Base-by-base conservation (phyloP, 2,329 filamentous ascomycete genomes). In the Fusarium nygamai region DNA sequence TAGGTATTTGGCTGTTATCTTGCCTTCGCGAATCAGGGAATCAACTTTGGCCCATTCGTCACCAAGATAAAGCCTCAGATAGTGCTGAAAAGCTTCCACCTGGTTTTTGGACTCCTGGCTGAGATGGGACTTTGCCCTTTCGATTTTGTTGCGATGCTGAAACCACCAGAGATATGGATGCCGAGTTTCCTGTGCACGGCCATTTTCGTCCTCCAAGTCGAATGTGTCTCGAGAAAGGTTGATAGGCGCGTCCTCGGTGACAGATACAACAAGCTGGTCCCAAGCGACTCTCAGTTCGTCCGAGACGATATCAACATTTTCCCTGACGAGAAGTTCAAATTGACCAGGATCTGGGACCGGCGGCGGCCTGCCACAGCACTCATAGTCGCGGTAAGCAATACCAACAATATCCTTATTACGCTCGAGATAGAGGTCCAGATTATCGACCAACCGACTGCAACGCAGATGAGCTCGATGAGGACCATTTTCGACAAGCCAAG, bases 241-340 rank as follows among this genome's bases (percentile, higher is more conserved):
- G 4, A 12, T 22, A 3, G 19, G 1, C 12, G 12, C 8, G 12
- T 22, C 44, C 0, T 16, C 5, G 1, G 19, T 29, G 1, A 47
- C 19, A 5, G 19, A 24, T 16, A 22, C 44, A 8, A 22, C 27
- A 10, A 47, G 44, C 3, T 29, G 44, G 6, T 29, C 0, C 27
- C 44, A 47, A 22, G 44, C 44, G 5, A 0, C 27, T 3, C 19
- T 47, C 27, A 47, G 16, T 29, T 47, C 19, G 5, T 47, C 41
- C 0, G 56, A 34, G 10, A 58, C 39, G 0, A 58, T n/a, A 0
- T 33, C 1, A 6, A 58, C 13, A 4, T 1, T 46, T 11, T 58
- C 56, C 2, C 10, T 6, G 3, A 36, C 2, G 1, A 44, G 39
- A 2, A 36, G 22, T 2, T 34, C n/a, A 3, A 12, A 8, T 1